Evolutionary conservation across 495 filamentous ascomycete genomes (phyloP).

Genomic region (Lepraria neglecta): DNA sequence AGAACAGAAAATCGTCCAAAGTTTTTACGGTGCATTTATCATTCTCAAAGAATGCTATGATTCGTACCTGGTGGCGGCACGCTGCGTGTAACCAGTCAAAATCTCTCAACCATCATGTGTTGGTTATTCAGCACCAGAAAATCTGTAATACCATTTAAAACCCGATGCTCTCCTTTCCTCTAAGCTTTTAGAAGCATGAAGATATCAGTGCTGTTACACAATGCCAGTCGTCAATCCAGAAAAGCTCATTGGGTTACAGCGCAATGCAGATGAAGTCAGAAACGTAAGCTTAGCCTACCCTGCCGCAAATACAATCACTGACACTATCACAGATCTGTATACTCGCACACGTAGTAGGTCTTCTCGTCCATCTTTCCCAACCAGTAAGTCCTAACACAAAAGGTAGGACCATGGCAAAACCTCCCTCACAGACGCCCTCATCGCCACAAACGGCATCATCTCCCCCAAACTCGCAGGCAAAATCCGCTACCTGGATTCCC

Average conservation of each 20-base stretch:
- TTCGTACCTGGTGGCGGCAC: no score
- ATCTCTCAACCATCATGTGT: no score
- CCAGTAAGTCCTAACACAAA: constrained; percentile 16
- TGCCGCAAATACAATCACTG: constrained; percentile 25
- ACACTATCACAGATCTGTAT: constrained; percentile 80
- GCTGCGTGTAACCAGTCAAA: no score
- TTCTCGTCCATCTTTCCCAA: neutral
- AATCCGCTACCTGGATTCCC: constrained; percentile 94
- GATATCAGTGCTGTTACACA: constrained; percentile 28
- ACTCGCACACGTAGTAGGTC: constrained; percentile 83
- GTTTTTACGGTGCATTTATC: no score
- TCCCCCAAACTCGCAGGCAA: constrained; percentile 95
- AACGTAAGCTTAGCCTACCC: constrained; percentile 58
- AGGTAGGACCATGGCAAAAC: constrained; percentile 90
- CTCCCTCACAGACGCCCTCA: constrained; percentile 89
- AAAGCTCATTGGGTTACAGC: constrained; percentile 78
- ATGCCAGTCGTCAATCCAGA: constrained; percentile 89
- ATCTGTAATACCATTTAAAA: neutral
- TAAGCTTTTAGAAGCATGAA: neutral
- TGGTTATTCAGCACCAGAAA: neutral
- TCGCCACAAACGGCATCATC: constrained; percentile 99
- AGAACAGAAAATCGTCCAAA: no score
- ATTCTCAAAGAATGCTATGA: no score
- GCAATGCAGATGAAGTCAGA: constrained; percentile 74
- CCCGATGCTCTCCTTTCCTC: neutral